Percentiles rank a stretch among this genome's conserved stretches.
Evolutionary conservation across 2,329 filamentous ascomycete genomes (phyloP).

Genomic region (Nannizzia gypsea): DNA sequence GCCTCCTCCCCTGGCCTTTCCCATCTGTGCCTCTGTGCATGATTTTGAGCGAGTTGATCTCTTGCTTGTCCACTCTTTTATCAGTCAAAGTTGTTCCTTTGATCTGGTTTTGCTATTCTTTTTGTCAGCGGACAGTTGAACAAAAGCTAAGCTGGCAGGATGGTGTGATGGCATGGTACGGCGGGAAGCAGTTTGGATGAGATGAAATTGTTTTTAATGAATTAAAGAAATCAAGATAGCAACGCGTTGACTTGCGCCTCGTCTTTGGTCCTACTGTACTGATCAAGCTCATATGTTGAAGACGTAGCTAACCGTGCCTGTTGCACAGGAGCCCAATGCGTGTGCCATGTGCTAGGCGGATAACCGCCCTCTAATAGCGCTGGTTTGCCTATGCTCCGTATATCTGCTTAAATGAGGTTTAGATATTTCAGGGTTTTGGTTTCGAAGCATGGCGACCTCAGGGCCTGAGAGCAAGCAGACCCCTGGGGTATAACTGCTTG

Average conservation of each 20-base stretch:
- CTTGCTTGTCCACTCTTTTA: slow-evolving; percentile 2
- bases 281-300: neutral
- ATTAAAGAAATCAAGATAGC: neutral
- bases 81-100: slow-evolving; percentile 45
- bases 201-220: slow-evolving; percentile 3
- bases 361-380: neutral
- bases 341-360: neutral
- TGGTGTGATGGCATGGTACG: neutral
- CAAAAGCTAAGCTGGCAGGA: neutral
- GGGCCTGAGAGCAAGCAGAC: too few relatives aligned
- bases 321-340: neutral
- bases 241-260: neutral
- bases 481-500: too few relatives aligned
- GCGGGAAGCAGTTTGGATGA: slow-evolving; percentile 1
- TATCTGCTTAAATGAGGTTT: neutral
- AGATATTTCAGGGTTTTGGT: too few relatives aligned
- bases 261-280: neutral
- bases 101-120: slow-evolving; percentile 21
- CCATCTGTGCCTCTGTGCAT: neutral
- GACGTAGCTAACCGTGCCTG: neutral
- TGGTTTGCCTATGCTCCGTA: neutral
- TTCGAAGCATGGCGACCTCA: too few relatives aligned
- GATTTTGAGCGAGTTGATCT: neutral
- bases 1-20: slow-evolving; percentile 2
- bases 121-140: neutral